A percentile compares a stretch with the other conserved stretches of the same genome.
Evolutionary conservation across 306 rosid genomes (phyloP).

Genomic region (Vigna trinervia): DNA sequence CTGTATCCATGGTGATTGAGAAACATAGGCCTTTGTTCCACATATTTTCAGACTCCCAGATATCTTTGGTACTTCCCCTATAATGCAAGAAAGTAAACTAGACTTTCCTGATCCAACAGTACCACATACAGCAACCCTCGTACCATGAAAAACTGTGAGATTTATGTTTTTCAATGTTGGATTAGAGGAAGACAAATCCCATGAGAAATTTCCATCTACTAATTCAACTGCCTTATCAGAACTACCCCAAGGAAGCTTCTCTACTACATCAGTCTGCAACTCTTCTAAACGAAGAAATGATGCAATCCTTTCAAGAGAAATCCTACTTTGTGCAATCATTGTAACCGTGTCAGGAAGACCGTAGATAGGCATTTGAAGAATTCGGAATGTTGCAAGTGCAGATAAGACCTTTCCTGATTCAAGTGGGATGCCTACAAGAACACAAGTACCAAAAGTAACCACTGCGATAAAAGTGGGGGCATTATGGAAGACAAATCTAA

Average conservation of each 20-base stretch:
- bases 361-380: slow-evolving; percentile 83
- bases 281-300: slow-evolving; percentile 77
- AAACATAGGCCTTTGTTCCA: slow-evolving; percentile 85
- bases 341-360: slow-evolving; percentile 73
- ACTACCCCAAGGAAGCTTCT: slow-evolving; percentile 71
- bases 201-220: slow-evolving; percentile 75
- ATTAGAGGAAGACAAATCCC: slow-evolving; percentile 64
- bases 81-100: slow-evolving; percentile 78
- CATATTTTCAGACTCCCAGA: slow-evolving; percentile 71
- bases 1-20: slow-evolving; percentile 95
- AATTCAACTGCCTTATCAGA: slow-evolving; percentile 68
- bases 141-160: slow-evolving; percentile 61
- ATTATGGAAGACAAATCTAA: slow-evolving; percentile 64
- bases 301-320: slow-evolving; percentile 81
- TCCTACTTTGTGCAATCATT: slow-evolving; percentile 77
- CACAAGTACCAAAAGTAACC: slow-evolving; percentile 78
- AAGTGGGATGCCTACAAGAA: slow-evolving; percentile 78
- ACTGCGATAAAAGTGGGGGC: slow-evolving; percentile 82
- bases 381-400: slow-evolving; percentile 81
- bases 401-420: slow-evolving; percentile 91
- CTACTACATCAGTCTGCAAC: slow-evolving; percentile 62
- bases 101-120: slow-evolving; percentile 92
- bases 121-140: slow-evolving; percentile 89
- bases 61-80: slow-evolving; percentile 85
- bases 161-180: slow-evolving; percentile 63